phyloP scores from a whole-genome alignment of 2,329 filamentous ascomycete species.

The Microdochium bolleyi region DNA sequence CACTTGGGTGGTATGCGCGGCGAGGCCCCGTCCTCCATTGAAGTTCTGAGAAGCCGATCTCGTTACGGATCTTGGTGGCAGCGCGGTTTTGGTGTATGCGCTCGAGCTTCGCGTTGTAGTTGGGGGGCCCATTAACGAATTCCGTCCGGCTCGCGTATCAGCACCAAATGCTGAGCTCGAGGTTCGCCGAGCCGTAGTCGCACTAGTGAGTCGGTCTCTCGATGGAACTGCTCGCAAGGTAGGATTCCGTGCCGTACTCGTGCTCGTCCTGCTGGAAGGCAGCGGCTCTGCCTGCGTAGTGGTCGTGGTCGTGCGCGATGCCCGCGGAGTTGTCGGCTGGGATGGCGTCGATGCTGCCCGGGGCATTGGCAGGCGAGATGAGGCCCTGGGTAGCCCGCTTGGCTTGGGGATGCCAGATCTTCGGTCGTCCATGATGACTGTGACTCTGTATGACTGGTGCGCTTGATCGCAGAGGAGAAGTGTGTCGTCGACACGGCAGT shows the following conservation, averaged over 20 bases:
- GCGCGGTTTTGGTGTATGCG: not conserved
- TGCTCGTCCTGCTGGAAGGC: not conserved
- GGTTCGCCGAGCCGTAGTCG: not conserved
- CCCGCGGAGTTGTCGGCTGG: slow-evolving; percentile 3
- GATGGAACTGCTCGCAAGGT: not conserved
- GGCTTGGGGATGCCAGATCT: slow-evolving; percentile 2
- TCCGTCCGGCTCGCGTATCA: not conserved
- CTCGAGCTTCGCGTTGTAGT: not conserved
- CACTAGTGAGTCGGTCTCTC: not conserved
- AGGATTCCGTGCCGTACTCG: not conserved
- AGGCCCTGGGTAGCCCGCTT: slow-evolving; percentile 18
- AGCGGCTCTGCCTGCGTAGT: not conserved
- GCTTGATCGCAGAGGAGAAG: not conserved
- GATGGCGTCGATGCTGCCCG: slow-evolving; percentile 13
- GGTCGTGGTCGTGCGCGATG: slow-evolving; percentile 1
- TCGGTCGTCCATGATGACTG: not conserved
- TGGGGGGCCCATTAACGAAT: not conserved
- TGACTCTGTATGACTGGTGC: not conserved
- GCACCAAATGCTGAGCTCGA: not conserved
- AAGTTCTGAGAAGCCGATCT: not conserved
- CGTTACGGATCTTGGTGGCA: not conserved
- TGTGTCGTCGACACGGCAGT: too few relatives aligned
- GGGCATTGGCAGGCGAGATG: slow-evolving; percentile 21
- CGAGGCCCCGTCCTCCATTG: not conserved
- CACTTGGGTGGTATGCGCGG: not conserved